Conservation (phyloP, 257 asterid species). For the Henckelia pumila region DNA sequence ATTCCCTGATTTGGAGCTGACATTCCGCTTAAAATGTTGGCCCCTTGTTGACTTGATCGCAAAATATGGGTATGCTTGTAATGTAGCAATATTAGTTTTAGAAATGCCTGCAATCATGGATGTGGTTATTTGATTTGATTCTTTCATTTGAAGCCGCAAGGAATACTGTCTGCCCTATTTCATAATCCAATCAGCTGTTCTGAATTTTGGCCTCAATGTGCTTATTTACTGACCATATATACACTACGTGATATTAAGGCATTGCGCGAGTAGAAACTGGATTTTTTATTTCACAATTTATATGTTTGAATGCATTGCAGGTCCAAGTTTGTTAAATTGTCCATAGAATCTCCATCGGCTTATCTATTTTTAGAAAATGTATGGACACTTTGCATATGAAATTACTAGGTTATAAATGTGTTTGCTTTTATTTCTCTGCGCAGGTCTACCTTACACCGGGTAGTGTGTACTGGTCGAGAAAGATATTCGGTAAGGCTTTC, state of each 20-base stretch:
- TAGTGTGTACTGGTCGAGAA: slow-evolving; percentile 45
- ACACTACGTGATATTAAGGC: neutral
- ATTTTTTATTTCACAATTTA: neutral
- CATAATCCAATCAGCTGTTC: neutral
- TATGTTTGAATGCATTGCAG: neutral
- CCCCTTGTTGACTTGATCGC: neutral
- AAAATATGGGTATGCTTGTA: neutral
- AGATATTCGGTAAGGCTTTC: neutral
- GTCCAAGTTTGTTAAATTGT: neutral
- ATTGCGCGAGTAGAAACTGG: neutral
- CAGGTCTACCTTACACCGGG: slow-evolving; percentile 95
- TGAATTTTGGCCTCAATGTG: neutral
- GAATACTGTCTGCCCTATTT: neutral
- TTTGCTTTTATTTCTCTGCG: slow-evolving; percentile 19
- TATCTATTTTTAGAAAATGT: slow-evolving; percentile 1
- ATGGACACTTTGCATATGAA: neutral
- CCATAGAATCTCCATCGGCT: neutral
- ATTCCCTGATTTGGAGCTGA: neutral
- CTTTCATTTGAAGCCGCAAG: neutral
- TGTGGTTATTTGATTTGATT: too few species aligned
- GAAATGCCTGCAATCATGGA: neutral
- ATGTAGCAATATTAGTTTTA: neutral
- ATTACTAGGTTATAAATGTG: neutral
- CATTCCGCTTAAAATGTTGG: neutral
- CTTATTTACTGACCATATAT: neutral